phyloP scores from a whole-genome alignment of 345 rosid genomes.

The Aquilaria yunnanensis region DNA sequence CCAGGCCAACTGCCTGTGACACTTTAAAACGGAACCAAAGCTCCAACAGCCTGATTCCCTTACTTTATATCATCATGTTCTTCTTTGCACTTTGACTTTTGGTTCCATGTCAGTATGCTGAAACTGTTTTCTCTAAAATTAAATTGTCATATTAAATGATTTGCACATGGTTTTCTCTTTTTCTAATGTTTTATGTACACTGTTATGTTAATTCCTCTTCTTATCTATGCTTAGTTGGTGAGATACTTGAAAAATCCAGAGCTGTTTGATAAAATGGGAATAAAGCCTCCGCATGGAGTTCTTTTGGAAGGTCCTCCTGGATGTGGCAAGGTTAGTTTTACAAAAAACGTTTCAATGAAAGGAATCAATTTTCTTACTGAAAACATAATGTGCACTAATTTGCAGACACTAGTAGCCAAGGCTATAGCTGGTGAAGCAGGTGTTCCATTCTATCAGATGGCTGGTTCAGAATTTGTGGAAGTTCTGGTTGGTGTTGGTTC shows the following conservation, averaged over 20 bases:
- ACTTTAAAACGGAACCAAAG: too few species aligned
- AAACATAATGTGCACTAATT: constrained; percentile 12
- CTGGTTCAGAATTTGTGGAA: constrained; percentile 95
- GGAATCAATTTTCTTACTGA: constrained; percentile 9
- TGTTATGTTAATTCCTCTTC: too few species aligned
- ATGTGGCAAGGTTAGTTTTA: constrained; percentile 78
- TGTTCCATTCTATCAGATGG: constrained; percentile 97
- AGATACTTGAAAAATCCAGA: constrained; percentile 93
- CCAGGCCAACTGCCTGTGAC: too few species aligned
- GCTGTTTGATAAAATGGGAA: constrained; percentile 87
- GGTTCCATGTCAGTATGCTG: neutral
- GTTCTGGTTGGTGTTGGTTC: constrained; percentile 97
- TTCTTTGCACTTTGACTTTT: neutral
- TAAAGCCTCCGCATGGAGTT: constrained; percentile 97
- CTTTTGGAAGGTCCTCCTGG: constrained; percentile 97
- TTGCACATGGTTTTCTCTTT: constrained; percentile 4
- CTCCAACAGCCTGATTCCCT: too few species aligned
- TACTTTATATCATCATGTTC: neutral
- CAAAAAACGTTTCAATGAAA: constrained; percentile 8
- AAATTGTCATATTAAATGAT: constrained; percentile 6
- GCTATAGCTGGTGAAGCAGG: constrained; percentile 99
- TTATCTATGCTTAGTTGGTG: constrained; percentile 49
- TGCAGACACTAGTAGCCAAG: constrained; percentile 88
- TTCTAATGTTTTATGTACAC: neutral
- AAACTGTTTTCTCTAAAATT: neutral